Conservation (phyloP, 352 stramenopile species). For the Phytopythium helicoides region DNA sequence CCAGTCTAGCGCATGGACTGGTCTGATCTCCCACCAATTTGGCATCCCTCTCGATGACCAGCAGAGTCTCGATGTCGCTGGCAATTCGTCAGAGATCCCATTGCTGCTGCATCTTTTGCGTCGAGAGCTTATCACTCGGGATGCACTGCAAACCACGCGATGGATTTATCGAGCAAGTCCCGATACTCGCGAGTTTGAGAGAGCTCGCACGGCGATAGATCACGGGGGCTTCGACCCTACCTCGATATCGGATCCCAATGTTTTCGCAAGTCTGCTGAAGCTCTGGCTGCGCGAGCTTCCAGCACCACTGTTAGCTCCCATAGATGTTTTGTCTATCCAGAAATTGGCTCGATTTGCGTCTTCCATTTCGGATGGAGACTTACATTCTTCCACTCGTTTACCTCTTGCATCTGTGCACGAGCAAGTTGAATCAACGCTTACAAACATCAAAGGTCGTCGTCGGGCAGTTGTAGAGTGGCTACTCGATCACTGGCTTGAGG, state of each 20-base stretch:
- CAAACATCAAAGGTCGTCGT: background rate
- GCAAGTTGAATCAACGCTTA: background rate
- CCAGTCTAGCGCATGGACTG: background rate
- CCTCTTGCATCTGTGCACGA: conserved; percentile 7
- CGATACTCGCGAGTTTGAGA: conserved; percentile 36
- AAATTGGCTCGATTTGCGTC: conserved; percentile 13
- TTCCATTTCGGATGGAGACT: conserved; percentile 14
- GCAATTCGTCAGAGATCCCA: conserved; percentile 32
- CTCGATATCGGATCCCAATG: conserved; percentile 36
- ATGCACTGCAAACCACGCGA: conserved; percentile 35
- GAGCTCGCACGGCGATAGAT: conserved; percentile 46
- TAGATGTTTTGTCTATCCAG: background rate
- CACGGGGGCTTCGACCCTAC: conserved; percentile 35
- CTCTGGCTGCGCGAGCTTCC: conserved; percentile 64
- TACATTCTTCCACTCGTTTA: background rate
- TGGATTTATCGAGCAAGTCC: conserved; percentile 63
- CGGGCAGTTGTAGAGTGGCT: conserved; percentile 52
- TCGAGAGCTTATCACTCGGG: conserved; percentile 43
- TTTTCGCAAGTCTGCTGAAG: conserved; percentile 63
- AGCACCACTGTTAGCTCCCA: conserved; percentile 20
- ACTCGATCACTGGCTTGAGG: conserved; percentile 64
- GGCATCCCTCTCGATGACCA: conserved; percentile 27
- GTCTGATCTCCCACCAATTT: conserved; percentile 31
- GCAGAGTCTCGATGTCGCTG: conserved; percentile 2
- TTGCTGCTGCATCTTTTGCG: conserved; percentile 50